Conservation (phyloP, 208 protist genomes). For the Leishmania major region DNA sequence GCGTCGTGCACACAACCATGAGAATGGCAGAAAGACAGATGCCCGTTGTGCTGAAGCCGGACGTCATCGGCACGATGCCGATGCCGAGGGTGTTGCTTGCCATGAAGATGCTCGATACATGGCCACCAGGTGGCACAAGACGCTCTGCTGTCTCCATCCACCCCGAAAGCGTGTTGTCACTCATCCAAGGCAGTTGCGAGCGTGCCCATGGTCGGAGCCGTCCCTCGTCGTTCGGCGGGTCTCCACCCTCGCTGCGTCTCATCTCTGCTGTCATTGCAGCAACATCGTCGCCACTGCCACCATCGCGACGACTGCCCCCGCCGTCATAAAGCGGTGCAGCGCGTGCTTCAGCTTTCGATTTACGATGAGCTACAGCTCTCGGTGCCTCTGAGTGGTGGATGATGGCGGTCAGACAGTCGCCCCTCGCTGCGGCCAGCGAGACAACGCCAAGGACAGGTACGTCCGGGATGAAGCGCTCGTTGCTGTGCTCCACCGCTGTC, state of each 20-base stretch:
- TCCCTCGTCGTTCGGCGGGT: not conserved
- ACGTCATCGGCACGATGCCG: slow-evolving; percentile 63
- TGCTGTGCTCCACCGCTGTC: too few species aligned
- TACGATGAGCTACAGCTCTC: not conserved
- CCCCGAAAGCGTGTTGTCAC: not conserved
- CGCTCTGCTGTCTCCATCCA: slow-evolving; percentile 4
- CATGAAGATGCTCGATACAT: slow-evolving; percentile 63
- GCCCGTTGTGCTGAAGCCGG: slow-evolving; percentile 59
- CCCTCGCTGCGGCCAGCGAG: not conserved
- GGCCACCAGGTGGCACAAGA: slow-evolving; percentile 54
- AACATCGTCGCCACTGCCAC: not conserved
- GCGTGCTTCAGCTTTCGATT: not conserved
- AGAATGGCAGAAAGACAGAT: slow-evolving; percentile 45
- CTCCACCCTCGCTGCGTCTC: not conserved
- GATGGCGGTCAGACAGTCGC: too few species aligned
- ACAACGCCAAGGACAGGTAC: not conserved
- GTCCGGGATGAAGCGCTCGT: too few species aligned
- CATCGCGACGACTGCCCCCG: not conserved
- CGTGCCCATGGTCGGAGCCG: not conserved
- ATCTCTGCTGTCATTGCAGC: not conserved
- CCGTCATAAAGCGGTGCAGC: not conserved
- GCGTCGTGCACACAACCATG: slow-evolving; percentile 50
- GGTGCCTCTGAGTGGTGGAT: not conserved
- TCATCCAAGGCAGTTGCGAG: not conserved
- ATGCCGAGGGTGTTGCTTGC: slow-evolving; percentile 55